Evolutionary conservation across 2,329 filamentous ascomycete species (phyloP), one percentile per base, ranked within the genome.

Genomic region (Chrysoporthe deuterocubensis): DNA sequence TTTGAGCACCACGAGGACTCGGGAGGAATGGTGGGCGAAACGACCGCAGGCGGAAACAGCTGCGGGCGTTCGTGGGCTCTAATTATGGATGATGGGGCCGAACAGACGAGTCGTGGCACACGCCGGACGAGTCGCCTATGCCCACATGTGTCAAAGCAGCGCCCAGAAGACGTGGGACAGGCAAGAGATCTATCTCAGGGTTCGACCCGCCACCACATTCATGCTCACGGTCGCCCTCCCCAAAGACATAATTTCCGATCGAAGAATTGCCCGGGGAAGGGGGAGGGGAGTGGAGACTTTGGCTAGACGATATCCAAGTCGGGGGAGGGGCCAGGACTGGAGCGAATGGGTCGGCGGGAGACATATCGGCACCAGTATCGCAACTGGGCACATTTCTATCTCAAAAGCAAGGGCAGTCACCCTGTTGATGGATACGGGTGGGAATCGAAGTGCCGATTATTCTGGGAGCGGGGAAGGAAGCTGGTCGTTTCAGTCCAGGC

Each of bases 401-500:
- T 32, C 50, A 1, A 54, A 6, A 16, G 21, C n/a, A 54, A 54
- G 48, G 16, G 21, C 16, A 52, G 6, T 21, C 9, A 32, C 2
- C 9, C 21, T 18, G 21, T 54, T 34, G 50, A 32, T 3, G 21
- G 57, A 44, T 6, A 43, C 37, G 16, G 9, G 8, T 26, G 44
- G 37, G 21, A 46, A 37, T 18, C 8, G 43, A 48, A 6, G 0
- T 11, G 26, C 59, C 42, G 44, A 37, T 21, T 16, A 57, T 8
- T 14, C 50, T 43, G 37, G n/a, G 44, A 18, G 57, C 9, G 13
- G 16, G 40, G 13, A 40, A 26, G 37, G 37, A 43, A 26, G n/a
- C 16, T 34, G 43, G 32, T 26, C 26, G 59, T 61, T 61, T 61
- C 59, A 61, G 43, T 46, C 59, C 14, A 14, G 43, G 59, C 42